phyloP scores from a whole-genome alignment of 768 basidiomycete genomes.

The Mycena indigotica region DNA sequence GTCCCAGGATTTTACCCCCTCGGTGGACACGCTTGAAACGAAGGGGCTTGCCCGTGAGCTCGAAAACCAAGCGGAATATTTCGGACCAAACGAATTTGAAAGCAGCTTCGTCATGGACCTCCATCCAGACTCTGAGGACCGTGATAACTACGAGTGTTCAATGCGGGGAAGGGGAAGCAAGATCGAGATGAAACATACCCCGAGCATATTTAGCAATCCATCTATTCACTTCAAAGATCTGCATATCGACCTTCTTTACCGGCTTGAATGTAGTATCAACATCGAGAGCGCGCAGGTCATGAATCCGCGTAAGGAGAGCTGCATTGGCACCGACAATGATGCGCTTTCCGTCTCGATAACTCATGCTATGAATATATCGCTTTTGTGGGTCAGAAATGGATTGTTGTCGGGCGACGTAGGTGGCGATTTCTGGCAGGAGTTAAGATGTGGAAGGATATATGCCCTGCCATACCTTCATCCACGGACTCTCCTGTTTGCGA shows the following conservation, averaged over 20 bases:
- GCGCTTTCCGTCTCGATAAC: slow-evolving; percentile 15
- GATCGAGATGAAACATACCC: neutral
- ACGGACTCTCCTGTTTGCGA: too few relatives aligned
- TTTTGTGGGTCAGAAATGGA: neutral
- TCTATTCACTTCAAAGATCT: slow-evolving; percentile 6
- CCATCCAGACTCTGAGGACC: slow-evolving; percentile 3
- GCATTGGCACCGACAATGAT: slow-evolving; percentile 3
- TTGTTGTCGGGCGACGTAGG: too few relatives aligned
- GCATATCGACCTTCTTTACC: neutral
- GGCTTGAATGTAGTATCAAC: slow-evolving; percentile 13
- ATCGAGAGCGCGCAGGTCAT: slow-evolving; percentile 10
- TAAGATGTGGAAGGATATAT: too few relatives aligned
- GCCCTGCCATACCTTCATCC: too few relatives aligned
- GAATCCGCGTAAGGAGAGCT: neutral
- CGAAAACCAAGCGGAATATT: neutral
- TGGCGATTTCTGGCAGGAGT: too few relatives aligned
- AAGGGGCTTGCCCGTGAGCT: slow-evolving; percentile 1
- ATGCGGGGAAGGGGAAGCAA: neutral
- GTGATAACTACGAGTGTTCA: slow-evolving; percentile 1
- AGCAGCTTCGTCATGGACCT: slow-evolving; percentile 3
- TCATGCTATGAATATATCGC: slow-evolving; percentile 18
- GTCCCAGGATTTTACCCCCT: slow-evolving; percentile 1
- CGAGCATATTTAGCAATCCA: slow-evolving; percentile 1
- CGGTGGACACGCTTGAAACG: slow-evolving; percentile 5
- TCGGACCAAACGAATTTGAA: slow-evolving; percentile 6